Conservation (phyloP, 805 yeast species). For the Suhomyces sp. region DNA sequence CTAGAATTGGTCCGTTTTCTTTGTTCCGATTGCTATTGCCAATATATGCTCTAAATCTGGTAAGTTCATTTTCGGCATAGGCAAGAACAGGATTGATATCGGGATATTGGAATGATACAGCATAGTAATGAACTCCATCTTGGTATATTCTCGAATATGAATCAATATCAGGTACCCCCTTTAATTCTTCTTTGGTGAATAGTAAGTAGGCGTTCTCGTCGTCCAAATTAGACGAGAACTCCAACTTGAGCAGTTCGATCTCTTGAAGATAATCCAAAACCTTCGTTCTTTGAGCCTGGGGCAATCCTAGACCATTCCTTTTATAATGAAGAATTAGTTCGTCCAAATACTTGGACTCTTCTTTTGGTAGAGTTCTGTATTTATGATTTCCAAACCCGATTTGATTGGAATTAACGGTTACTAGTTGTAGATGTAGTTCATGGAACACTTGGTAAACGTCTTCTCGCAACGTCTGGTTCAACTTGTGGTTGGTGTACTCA, state of each 20-base stretch:
- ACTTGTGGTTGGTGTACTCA: background rate
- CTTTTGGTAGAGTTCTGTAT: no score
- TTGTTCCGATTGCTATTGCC: conserved; percentile 70
- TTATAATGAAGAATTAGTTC: no score
- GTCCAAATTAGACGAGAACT: conserved; percentile 64
- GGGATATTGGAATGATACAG: conserved; percentile 81
- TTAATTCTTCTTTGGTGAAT: conserved; percentile 64
- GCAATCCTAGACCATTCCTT: no score
- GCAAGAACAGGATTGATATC: conserved; percentile 77
- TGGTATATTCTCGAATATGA: no score
- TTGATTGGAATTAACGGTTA: no score
- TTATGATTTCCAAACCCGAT: no score
- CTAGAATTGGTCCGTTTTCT: conserved; percentile 60
- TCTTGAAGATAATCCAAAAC: no score
- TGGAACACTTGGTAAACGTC: conserved; percentile 2
- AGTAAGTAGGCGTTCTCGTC: conserved; percentile 63
- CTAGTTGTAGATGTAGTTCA: no score
- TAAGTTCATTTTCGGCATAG: conserved; percentile 60
- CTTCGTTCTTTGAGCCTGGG: no score
- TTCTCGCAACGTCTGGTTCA: background rate
- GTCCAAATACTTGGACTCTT: no score
- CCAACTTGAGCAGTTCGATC: no score
- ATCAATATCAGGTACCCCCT: conserved; percentile 67
- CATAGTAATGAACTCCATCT: no score
- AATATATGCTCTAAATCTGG: conserved; percentile 63